Base-by-base conservation (phyloP, 75 land plant species). In the Pseudotsuga menziesii region DNA sequence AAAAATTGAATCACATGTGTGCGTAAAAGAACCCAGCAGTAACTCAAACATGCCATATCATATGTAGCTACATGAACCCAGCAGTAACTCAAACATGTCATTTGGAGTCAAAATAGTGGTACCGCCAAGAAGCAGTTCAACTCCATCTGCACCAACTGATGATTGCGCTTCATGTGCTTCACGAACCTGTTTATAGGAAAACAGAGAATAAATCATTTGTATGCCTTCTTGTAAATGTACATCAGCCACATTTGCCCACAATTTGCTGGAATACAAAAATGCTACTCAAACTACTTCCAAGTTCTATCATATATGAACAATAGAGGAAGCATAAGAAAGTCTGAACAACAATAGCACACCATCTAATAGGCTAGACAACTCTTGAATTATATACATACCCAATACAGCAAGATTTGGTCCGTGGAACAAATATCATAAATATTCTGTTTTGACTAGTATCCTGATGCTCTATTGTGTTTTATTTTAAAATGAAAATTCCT, bases 91-190 rank as follows among this genome's bases (percentile, higher is more conserved):
- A 72, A 80, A 81, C 92, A 94, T 94, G 81, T 89, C 89, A 73
- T 87, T 75, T 29, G 99, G 98, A 52, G 98, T 92, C 16, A 96
- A 78, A 61, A 96, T 73, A 32, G 98, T 92, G 56, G 99, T 96
- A 15, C 99, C 99, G 62, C 99, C 99, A 74, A 96, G 29, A 76
- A 96, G 76, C 62, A 94, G 73, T 70, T 96, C 99, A 44, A 82
- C 36, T 78, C 86, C 91, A 52, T 89, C 88, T 60, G 88, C 83
- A 61, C 90, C 85, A 74, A 86, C 78, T 58, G 80, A 91, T 27
- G 86, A 64, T 74, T 92, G 82, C 56, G 92, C 94, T 78, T 91
- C 93, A 71, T 76, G 82, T 11, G 85, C 93, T 78, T 96, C 99
- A 8, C 86, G 82, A 32, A 96, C 90, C 99, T 96, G 73, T 19